A percentile compares a stretch with the other conserved stretches of the same genome.
Conservation (phyloP, 768 basidiomycete genomes). For the Lactarius hengduanensis region DNA sequence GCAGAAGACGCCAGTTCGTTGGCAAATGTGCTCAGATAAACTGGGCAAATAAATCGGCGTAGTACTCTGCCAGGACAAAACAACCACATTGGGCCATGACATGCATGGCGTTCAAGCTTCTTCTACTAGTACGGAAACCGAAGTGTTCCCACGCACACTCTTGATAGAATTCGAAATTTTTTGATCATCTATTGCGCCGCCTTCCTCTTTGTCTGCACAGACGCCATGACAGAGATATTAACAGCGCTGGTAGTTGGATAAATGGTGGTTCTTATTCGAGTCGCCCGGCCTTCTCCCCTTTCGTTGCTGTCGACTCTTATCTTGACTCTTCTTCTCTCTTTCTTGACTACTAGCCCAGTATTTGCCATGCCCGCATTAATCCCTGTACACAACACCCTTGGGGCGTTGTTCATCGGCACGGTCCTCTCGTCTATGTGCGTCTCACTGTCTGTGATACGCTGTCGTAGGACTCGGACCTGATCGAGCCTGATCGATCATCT, state of each 20-base stretch:
- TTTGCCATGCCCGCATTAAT: background rate
- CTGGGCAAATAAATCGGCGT: conserved; percentile 46
- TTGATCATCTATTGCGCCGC: too few relatives aligned
- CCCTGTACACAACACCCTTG: background rate
- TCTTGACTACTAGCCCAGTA: background rate
- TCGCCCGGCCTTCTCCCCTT: background rate
- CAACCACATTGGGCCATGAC: conserved; percentile 88
- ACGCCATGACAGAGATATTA: too few relatives aligned
- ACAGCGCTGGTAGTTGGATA: background rate
- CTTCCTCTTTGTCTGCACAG: too few relatives aligned
- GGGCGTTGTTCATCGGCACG: background rate
- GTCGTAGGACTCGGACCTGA: background rate
- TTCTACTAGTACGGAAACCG: conserved; percentile 37
- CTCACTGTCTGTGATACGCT: too few relatives aligned
- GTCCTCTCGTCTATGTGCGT: conserved; percentile 6
- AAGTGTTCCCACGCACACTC: too few relatives aligned
- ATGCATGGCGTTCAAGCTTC: conserved; percentile 58
- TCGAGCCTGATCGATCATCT: background rate
- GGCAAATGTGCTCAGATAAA: conserved; percentile 81
- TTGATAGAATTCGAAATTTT: too few relatives aligned
- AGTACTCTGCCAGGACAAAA: conserved; percentile 92
- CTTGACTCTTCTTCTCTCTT: background rate
- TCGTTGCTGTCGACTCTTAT: background rate
- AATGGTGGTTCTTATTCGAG: background rate
- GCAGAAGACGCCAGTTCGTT: conserved; percentile 91